These are phyloP conservation scores for Collybia sp. DNA, from an alignment of 768 basidiomycete genomes.

Conservation along the genomic window DNA sequence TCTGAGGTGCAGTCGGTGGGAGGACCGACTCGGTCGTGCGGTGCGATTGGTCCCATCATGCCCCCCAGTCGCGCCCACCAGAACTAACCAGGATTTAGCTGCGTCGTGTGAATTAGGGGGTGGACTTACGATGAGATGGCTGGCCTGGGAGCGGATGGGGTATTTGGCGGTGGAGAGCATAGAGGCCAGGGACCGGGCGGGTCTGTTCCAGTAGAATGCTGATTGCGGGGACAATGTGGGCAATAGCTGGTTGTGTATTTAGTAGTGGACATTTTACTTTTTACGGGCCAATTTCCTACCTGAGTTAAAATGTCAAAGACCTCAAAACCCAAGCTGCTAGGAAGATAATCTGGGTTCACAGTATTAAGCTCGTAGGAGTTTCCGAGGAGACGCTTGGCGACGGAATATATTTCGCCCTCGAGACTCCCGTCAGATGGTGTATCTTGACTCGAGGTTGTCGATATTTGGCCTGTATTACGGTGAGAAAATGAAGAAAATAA, in stretches of 20 bases:
- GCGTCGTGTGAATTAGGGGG: no score
- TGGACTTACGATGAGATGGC: no score
- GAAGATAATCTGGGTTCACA: not conserved
- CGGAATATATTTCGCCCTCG: no score
- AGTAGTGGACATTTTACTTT: not conserved
- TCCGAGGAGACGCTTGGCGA: constrained; percentile 2
- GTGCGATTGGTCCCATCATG: no score
- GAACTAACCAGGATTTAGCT: no score
- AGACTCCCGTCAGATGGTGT: no score
- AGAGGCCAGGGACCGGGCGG: not conserved
- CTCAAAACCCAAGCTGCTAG: constrained; percentile 4
- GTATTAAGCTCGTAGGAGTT: constrained; percentile 6
- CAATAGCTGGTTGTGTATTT: constrained; percentile 3
- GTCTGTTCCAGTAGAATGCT: constrained; percentile 9
- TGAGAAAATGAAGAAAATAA: no score
- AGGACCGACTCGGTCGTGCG: no score
- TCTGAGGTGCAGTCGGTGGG: constrained; percentile 8
- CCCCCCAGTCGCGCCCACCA: constrained; percentile 4
- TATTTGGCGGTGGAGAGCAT: no score
- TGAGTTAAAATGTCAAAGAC: constrained; percentile 9
- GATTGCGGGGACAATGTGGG: constrained; percentile 10
- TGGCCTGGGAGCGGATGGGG: no score
- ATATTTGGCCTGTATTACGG: no score
- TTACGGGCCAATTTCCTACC: not conserved
- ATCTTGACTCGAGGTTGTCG: no score